Evolutionary conservation across 2,329 filamentous ascomycete genomes (phyloP).

Genomic region (Penicillium sp.): DNA sequence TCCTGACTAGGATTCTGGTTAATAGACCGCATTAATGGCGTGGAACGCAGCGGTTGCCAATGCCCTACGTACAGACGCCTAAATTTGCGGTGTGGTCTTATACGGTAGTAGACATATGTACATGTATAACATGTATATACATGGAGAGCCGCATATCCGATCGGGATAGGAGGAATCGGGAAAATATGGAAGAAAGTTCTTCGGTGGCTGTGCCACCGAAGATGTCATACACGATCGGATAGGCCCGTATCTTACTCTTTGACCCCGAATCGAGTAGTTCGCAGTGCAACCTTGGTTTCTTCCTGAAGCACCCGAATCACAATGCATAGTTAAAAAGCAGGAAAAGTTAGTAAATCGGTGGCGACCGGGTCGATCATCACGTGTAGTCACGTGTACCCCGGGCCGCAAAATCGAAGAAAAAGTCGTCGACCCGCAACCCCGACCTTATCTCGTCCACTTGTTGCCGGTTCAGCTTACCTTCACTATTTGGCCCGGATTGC

Average conservation of each 20-base stretch:
- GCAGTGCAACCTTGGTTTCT: background rate
- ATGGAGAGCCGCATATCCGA: background rate
- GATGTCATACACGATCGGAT: background rate
- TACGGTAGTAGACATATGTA: background rate
- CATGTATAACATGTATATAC: background rate
- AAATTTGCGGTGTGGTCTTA: background rate
- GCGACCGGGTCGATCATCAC: background rate
- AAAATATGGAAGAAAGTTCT: background rate
- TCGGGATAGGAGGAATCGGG: background rate
- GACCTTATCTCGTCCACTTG: background rate
- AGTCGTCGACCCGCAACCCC: background rate
- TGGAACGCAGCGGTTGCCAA: background rate
- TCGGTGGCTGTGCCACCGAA: background rate
- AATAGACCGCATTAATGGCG: background rate
- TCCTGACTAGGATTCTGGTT: too few species aligned
- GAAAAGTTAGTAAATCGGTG: background rate
- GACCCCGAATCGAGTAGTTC: background rate
- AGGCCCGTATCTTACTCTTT: background rate
- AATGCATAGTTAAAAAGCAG: background rate
- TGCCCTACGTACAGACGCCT: background rate
- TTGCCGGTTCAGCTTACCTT: background rate
- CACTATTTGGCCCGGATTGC: background rate
- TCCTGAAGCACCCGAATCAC: background rate
- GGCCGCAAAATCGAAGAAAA: background rate
- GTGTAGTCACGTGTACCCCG: slow-evolving; percentile 1